Conservation (phyloP, 352 stramenopile species). For the Phytophthora tubulina region DNA sequence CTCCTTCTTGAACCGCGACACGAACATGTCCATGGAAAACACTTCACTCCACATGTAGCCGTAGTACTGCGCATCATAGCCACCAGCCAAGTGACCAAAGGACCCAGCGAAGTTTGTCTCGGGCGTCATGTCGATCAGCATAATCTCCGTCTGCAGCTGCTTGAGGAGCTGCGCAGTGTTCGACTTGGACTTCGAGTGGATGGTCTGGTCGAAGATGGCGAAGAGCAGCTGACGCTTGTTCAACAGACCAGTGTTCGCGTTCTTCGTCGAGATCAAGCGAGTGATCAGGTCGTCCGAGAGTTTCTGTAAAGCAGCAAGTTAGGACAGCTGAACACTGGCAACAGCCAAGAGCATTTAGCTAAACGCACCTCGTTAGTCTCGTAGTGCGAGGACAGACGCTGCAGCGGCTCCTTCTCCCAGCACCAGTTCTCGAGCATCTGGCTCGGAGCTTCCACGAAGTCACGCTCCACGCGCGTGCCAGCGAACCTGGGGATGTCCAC, state of each 20-base stretch:
- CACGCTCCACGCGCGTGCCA: conserved; percentile 82
- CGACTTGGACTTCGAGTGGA: conserved; percentile 84
- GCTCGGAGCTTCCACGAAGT: conserved; percentile 92
- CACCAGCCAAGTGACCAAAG: conserved; percentile 85
- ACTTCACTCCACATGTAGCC: conserved; percentile 94
- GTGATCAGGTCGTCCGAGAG: conserved; percentile 86
- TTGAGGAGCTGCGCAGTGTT: conserved; percentile 85
- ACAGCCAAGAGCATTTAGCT: not conserved
- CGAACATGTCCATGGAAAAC: conserved; percentile 92
- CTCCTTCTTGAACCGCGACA: conserved; percentile 87
- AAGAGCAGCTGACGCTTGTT: conserved; percentile 89
- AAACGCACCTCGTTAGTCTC: conserved; percentile 62
- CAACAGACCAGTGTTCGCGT: conserved; percentile 82
- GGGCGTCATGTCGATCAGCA: conserved; percentile 89
- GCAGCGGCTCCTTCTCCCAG: conserved; percentile 88
- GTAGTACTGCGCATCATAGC: conserved; percentile 87
- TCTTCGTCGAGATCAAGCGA: conserved; percentile 87
- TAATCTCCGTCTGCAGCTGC: conserved; percentile 87
- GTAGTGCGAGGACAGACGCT: conserved; percentile 90
- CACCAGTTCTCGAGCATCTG: conserved; percentile 95
- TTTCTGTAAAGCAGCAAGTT: conserved; percentile 52
- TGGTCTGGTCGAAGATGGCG: conserved; percentile 87
- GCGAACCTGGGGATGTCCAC: conserved; percentile 79
- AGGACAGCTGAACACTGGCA: not conserved
- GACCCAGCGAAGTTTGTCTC: conserved; percentile 87